These are phyloP conservation scores for Acanthamoeba culbertsoni DNA, from an alignment of 208 protist genomes.

Conservation along the genomic window DNA sequence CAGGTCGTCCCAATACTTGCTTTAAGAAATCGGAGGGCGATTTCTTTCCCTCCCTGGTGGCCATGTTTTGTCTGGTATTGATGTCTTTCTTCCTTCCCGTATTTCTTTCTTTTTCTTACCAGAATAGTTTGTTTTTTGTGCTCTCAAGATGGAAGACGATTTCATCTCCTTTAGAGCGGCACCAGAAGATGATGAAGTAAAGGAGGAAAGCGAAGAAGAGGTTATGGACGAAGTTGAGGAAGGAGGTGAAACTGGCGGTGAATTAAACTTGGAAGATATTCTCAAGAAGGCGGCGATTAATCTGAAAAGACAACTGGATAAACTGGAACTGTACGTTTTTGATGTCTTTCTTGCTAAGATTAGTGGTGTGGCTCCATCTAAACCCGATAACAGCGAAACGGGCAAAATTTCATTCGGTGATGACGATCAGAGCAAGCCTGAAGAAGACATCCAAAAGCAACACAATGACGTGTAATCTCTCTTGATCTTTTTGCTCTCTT, in stretches of 20 bases:
- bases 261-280: constrained; percentile 14
- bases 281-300: neutral
- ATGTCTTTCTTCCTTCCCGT: neutral
- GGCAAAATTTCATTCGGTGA: neutral
- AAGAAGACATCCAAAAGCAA: neutral
- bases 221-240: neutral
- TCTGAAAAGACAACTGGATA: neutral
- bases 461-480: neutral
- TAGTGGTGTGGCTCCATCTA: neutral
- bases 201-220: neutral
- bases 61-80: too few species aligned
- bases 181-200: neutral
- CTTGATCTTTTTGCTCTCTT: neutral
- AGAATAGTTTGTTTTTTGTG: neutral
- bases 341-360: neutral
- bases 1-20: constrained; percentile 84
- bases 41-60: neutral
- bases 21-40: constrained; percentile 87
- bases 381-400: neutral
- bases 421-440: neutral
- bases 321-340: neutral
- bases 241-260: neutral
- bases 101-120: neutral
- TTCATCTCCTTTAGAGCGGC: neutral
- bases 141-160: neutral